Evolutionary conservation across 1,139 yeast species (phyloP).

Genomic region (Spathaspora jeffriesii): DNA sequence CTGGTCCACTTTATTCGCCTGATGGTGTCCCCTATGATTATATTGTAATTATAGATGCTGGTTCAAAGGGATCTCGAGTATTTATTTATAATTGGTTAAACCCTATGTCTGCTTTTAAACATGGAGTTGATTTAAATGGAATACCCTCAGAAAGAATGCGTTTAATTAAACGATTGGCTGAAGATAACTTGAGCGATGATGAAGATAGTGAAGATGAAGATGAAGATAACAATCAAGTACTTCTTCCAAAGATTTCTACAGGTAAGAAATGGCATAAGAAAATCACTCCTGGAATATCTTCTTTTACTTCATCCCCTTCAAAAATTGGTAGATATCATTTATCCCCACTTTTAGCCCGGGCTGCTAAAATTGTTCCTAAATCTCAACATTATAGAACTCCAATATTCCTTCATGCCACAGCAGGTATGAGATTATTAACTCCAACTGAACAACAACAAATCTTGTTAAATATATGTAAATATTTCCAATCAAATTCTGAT

Average conservation of each 20-base stretch:
- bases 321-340: conserved; percentile 64
- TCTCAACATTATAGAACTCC: conserved; percentile 76
- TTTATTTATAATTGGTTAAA: conserved; percentile 72
- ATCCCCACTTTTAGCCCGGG: conserved; percentile 51
- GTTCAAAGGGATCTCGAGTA: conserved; percentile 79
- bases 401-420: conserved; percentile 76
- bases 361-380: conserved; percentile 61
- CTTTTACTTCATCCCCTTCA: conserved; percentile 50
- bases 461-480: conserved; percentile 55
- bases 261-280: conserved; percentile 59
- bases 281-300: conserved; percentile 68
- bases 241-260: conserved; percentile 44
- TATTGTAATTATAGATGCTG: conserved; percentile 77
- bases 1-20: conserved; percentile 33
- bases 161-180: conserved; percentile 16
- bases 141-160: conserved; percentile 10
- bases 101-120: conserved; percentile 33
- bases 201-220: conserved; percentile 15
- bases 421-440: conserved; percentile 71
- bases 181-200: conserved; percentile 13
- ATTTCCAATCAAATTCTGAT: conserved; percentile 50
- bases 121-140: conserved; percentile 19
- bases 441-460: conserved; percentile 55
- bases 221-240: conserved; percentile 7
- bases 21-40: conserved; percentile 60